Percentiles rank a stretch among this genome's conserved stretches.
Evolutionary conservation across 371 early-diverging fungal genomes (phyloP).

Genomic region (Apophysomyces elegans): DNA sequence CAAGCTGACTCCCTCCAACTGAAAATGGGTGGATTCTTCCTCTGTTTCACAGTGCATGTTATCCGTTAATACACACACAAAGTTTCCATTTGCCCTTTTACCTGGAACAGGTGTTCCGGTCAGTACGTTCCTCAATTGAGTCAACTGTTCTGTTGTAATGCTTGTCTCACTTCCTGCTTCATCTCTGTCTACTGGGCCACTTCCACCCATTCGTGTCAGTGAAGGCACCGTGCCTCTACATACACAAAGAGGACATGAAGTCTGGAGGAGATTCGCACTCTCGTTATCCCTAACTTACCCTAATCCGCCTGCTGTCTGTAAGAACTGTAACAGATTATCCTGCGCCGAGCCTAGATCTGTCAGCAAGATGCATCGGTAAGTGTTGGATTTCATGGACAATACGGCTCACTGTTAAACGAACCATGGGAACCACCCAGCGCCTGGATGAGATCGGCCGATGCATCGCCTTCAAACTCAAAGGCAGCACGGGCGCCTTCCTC

Average conservation of each 20-base stretch:
- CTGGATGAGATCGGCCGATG: slow-evolving; percentile 43
- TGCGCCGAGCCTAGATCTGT: slow-evolving; percentile 43
- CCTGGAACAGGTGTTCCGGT: slow-evolving; percentile 33
- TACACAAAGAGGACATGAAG: neutral
- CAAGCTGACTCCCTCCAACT: neutral
- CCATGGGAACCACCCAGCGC: slow-evolving; percentile 37
- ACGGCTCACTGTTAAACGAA: slow-evolving; percentile 10
- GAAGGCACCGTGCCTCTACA: slow-evolving; percentile 21
- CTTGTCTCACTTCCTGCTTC: slow-evolving; percentile 2
- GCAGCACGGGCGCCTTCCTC: slow-evolving; percentile 22
- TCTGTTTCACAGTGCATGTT: neutral
- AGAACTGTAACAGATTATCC: slow-evolving; percentile 52
- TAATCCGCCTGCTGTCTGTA: slow-evolving; percentile 51
- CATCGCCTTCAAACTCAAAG: slow-evolving; percentile 23
- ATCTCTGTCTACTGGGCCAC: slow-evolving; percentile 26
- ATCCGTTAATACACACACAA: neutral
- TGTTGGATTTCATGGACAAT: neutral
- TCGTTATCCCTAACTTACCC: slow-evolving; percentile 25
- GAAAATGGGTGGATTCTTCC: neutral
- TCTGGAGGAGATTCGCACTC: neutral
- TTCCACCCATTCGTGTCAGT: slow-evolving; percentile 26
- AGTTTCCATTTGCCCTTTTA: slow-evolving; percentile 1
- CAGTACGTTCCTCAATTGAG: slow-evolving; percentile 29
- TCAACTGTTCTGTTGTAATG: slow-evolving; percentile 27
- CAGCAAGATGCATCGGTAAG: neutral